These are phyloP conservation scores for Solanum hybrid DNA, from an alignment of 305 asterid species.

Conservation along the genomic window DNA sequence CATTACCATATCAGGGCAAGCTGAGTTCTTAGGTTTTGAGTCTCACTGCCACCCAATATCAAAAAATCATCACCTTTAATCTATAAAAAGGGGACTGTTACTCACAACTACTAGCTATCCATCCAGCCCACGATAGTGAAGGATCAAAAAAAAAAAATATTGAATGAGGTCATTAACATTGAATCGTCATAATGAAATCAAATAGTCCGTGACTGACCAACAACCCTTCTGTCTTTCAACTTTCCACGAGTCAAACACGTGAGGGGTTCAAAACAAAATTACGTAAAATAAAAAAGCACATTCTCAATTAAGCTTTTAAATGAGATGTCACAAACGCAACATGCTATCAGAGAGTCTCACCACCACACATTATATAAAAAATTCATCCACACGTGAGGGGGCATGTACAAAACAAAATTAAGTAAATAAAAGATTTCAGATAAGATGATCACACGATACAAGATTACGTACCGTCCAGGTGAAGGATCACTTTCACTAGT, in stretches of 20 bases:
- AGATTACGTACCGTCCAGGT: conserved; percentile 27
- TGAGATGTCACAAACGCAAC: neutral
- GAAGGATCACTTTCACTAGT: conserved; percentile 49
- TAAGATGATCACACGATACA: neutral
- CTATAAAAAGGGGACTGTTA: neutral
- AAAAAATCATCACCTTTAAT: neutral
- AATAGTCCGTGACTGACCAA: fast-evolving
- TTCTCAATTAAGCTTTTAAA: neutral
- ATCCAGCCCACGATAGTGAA: neutral
- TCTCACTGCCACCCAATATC: neutral
- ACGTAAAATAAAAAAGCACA: neutral
- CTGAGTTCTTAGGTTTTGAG: neutral
- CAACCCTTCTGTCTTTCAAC: neutral
- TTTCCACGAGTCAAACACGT: neutral
- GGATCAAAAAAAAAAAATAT: neutral
- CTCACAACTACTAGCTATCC: neutral
- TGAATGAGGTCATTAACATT: neutral
- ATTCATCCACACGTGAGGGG: neutral
- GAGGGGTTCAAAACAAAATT: neutral
- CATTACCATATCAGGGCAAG: neutral
- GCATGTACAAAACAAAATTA: neutral
- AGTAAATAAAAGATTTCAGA: neutral
- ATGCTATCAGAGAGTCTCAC: neutral
- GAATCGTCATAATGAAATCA: neutral
- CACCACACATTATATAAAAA: neutral